Evolutionary conservation across 129 eudicot genomes (phyloP).

Genomic region (Arctium lappa): DNA sequence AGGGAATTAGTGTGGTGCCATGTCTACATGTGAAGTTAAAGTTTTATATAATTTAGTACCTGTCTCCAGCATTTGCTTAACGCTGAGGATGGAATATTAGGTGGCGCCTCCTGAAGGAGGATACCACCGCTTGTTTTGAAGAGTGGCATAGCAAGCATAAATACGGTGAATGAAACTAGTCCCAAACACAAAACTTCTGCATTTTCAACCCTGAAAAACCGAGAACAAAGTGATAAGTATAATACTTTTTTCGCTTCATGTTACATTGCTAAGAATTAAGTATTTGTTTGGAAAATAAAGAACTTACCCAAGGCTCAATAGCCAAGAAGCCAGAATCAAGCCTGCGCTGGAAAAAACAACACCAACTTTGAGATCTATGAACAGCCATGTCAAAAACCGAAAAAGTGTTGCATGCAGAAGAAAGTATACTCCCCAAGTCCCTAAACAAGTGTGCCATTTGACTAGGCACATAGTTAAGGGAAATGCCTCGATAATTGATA

Average conservation of each 20-base stretch:
- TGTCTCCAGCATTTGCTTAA: conserved; percentile 91
- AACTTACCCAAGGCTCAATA: conserved; percentile 79
- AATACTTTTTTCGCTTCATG: background rate
- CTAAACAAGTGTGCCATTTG: background rate
- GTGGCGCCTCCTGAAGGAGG: conserved; percentile 86
- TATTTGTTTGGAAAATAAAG: background rate
- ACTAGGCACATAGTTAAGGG: too few species aligned
- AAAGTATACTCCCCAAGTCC: background rate
- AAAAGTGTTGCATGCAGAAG: background rate
- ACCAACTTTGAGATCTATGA: conserved; percentile 21
- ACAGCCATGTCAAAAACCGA: background rate
- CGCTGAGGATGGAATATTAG: conserved; percentile 73
- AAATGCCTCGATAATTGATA: too few species aligned
- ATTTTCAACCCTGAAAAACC: conserved; percentile 67
- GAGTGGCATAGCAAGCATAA: conserved; percentile 93
- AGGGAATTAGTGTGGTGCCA: background rate
- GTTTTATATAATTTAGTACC: conserved; percentile 28
- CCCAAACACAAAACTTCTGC: conserved; percentile 99
- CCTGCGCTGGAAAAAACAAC: conserved; percentile 78
- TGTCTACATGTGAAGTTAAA: background rate
- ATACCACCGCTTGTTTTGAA: conserved; percentile 79
- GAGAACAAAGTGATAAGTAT: background rate
- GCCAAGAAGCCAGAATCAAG: conserved; percentile 92
- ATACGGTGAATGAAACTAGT: conserved; percentile 77
- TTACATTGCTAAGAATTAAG: background rate